Evolutionary conservation across 1,139 yeast genomes (phyloP).

Genomic region (Blastobotrys proliferans): DNA sequence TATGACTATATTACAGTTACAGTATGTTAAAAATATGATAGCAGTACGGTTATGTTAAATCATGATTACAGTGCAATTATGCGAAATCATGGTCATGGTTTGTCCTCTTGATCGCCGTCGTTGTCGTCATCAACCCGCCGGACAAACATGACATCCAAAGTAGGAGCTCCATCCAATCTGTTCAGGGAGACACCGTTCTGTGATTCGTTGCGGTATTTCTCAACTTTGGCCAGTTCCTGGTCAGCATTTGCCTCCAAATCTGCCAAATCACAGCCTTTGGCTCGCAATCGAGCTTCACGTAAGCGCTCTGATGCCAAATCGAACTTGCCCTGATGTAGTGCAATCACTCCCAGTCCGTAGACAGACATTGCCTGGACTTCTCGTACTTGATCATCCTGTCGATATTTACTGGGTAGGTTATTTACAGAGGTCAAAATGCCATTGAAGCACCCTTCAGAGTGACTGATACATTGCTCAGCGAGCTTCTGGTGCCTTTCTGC

Average conservation of each 20-base stretch:
- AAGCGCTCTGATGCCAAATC: slow-evolving; percentile 58
- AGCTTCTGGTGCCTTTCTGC: slow-evolving; percentile 17
- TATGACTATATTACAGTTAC: too few relatives aligned
- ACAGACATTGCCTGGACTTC: slow-evolving; percentile 77
- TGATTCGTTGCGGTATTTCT: slow-evolving; percentile 33
- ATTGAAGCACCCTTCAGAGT: slow-evolving; percentile 24
- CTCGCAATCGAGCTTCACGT: slow-evolving; percentile 67
- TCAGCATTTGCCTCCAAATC: slow-evolving; percentile 66
- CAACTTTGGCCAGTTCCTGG: slow-evolving; percentile 53
- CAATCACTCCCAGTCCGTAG: slow-evolving; percentile 80
- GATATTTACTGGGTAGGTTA: slow-evolving; percentile 43
- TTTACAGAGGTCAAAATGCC: slow-evolving; percentile 52
- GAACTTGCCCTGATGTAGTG: slow-evolving; percentile 53
- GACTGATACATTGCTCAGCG: slow-evolving; percentile 24
- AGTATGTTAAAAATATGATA: too few relatives aligned
- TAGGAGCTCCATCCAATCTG: slow-evolving; percentile 19
- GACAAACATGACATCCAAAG: slow-evolving; percentile 25
- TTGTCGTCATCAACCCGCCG: slow-evolving; percentile 15
- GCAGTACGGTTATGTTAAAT: too few relatives aligned
- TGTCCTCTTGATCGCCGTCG: too few relatives aligned
- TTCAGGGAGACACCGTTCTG: slow-evolving; percentile 23
- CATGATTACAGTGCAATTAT: too few relatives aligned
- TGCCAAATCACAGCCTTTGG: slow-evolving; percentile 61
- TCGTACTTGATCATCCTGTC: slow-evolving; percentile 42
- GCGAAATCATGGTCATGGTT: too few relatives aligned